Percentiles rank a stretch among this genome's conserved stretches.
These are phyloP conservation scores for Suillus occidentalis DNA, from an alignment of 768 basidiomycete genomes.

Conservation along the genomic window DNA sequence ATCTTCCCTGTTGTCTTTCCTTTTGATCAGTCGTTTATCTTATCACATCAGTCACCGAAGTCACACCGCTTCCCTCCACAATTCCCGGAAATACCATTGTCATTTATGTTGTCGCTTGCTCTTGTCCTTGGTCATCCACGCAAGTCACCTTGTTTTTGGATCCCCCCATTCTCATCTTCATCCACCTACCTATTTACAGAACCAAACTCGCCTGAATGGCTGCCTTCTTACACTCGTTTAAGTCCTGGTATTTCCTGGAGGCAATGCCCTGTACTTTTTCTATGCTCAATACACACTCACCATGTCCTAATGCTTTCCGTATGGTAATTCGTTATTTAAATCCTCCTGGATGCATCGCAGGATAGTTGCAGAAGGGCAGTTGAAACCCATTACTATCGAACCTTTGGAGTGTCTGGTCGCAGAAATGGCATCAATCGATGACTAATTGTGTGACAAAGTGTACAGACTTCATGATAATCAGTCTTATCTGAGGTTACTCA, in stretches of 20 bases:
- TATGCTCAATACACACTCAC: conserved; percentile 35
- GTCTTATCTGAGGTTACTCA: background rate
- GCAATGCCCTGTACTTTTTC: conserved; percentile 32
- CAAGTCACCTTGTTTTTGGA: conserved; percentile 17
- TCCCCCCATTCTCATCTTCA: conserved; percentile 10
- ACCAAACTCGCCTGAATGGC: conserved; percentile 26
- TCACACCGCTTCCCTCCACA: conserved; percentile 19
- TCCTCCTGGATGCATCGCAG: conserved; percentile 5
- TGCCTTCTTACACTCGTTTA: conserved; percentile 31
- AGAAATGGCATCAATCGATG: background rate
- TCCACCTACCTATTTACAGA: conserved; percentile 14
- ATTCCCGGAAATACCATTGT: conserved; percentile 12
- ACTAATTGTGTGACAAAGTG: background rate
- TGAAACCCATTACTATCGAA: background rate
- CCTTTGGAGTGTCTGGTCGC: background rate
- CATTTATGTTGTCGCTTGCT: conserved; percentile 26
- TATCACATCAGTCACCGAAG: conserved; percentile 25
- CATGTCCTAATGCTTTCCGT: conserved; percentile 37
- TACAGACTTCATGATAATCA: background rate
- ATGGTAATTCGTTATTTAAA: conserved; percentile 35
- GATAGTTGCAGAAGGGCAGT: conserved; percentile 14
- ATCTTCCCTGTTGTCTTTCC: conserved; percentile 9
- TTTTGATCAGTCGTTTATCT: conserved; percentile 26
- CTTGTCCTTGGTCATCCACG: conserved; percentile 23
- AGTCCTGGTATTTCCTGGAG: conserved; percentile 24